phyloP scores from a whole-genome alignment of 768 basidiomycete species.

The Podaxis mareebaensis region DNA sequence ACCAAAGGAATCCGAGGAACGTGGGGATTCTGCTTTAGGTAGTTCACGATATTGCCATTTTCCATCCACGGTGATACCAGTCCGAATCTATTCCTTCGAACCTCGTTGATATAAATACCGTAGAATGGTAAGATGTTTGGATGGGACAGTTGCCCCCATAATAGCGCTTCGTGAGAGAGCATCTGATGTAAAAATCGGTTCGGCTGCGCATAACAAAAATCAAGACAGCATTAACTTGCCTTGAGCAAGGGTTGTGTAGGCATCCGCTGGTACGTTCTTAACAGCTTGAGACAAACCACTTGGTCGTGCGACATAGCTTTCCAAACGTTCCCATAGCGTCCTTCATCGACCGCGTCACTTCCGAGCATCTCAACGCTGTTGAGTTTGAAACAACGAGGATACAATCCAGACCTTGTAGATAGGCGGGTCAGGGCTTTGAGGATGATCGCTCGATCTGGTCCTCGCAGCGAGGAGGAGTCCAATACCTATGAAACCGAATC shows the following conservation, averaged over 20 bases:
- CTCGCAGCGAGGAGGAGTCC: constrained; percentile 9
- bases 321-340: constrained; percentile 32
- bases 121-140: constrained; percentile 23
- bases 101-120: constrained; percentile 17
- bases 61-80: constrained; percentile 23
- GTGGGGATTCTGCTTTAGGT: constrained; percentile 12
- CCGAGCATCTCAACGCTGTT: constrained; percentile 18
- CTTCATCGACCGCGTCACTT: constrained; percentile 21
- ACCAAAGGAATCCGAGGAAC: constrained; percentile 15
- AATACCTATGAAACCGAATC: background rate
- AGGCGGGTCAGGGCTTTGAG: constrained; percentile 21
- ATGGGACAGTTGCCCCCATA: constrained; percentile 21
- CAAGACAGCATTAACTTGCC: constrained; percentile 16
- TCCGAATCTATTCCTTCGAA: constrained; percentile 11
- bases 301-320: constrained; percentile 24
- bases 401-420: constrained; percentile 26
- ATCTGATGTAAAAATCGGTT: background rate
- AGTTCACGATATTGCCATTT: constrained; percentile 19
- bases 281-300: constrained; percentile 28
- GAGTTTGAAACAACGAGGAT: constrained; percentile 31
- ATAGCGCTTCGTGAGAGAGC: constrained; percentile 18
- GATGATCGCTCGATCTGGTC: background rate
- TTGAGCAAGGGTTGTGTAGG: constrained; percentile 23
- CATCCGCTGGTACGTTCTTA: constrained; percentile 27
- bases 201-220: background rate